Percentiles rank a stretch among this genome's conserved stretches.
Evolutionary conservation across 2,329 filamentous ascomycete species (phyloP).

Genomic region (Colletotrichum scovillei): DNA sequence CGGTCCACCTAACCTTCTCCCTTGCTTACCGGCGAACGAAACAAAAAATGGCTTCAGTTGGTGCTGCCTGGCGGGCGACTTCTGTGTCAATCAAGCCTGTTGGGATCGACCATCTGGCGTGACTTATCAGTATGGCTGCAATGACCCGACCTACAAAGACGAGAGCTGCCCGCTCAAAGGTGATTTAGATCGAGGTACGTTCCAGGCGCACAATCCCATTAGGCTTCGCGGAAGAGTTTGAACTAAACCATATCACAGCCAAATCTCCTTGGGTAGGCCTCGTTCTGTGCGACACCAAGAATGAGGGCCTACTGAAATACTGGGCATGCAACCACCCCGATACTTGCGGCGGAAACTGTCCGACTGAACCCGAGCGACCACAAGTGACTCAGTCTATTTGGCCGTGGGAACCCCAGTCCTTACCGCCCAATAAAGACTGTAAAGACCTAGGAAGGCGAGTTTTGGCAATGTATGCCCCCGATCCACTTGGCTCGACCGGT

Average conservation of each 20-base stretch:
- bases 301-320: constrained; percentile 14
- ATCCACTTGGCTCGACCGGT: neutral
- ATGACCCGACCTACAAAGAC: constrained; percentile 29
- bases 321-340: constrained; percentile 32
- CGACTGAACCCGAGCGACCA: neutral
- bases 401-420: constrained; percentile 6
- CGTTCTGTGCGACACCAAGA: constrained; percentile 17
- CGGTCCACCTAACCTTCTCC: constrained; percentile 5
- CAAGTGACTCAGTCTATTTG: constrained; percentile 17
- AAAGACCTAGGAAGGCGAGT: constrained; percentile 15
- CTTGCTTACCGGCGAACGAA: constrained; percentile 10
- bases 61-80: constrained; percentile 26
- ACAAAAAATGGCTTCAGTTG: constrained; percentile 4
- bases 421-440: constrained; percentile 12
- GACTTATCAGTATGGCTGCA: constrained; percentile 32
- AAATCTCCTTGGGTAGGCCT: constrained; percentile 34
- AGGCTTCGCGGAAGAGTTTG: too few species aligned
- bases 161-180: constrained; percentile 25
- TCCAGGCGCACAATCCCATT: too few species aligned
- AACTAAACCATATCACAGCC: neutral
- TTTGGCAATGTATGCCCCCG: constrained; percentile 14
- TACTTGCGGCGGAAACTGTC: constrained; percentile 22
- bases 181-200: constrained; percentile 7
- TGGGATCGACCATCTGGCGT: constrained; percentile 2
- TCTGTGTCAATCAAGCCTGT: constrained; percentile 20